Base-by-base conservation (phyloP, 768 basidiomycete genomes). In the Russula vinacea region DNA sequence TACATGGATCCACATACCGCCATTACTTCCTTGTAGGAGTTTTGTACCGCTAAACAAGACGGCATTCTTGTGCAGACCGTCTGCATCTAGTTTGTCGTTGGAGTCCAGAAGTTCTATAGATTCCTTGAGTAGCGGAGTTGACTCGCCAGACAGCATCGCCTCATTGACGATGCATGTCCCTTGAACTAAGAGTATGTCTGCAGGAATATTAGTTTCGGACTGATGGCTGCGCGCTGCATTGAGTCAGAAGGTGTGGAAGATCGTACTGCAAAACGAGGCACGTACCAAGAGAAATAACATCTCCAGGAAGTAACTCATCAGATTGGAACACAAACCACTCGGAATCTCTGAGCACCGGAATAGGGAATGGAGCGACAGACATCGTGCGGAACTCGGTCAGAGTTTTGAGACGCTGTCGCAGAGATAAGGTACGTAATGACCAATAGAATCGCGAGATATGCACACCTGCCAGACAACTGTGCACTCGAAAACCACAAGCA, bases 121-220 rank as follows among this genome's bases (percentile, higher is more conserved):
- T 72, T 99, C 97, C 72, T 99, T 99, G 53, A 99, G 80, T 10
- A 99, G 80, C 0, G 97, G 97, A 0, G 97, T 99, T 0, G 94
- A 97, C 78, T 99, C 97, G 56, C 97, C 97, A 1, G 94, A 97
- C 2, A 99, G 79, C 97, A 99, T 98, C 32, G 97, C 97, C 75
- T 99, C 97, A 74, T 99, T 99, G 68, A 98, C 95, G 70, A 99
- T 98, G 67, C 89, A 90, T 0, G 93, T 91, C 11, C 97, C 97
- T 62, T 88, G 85, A 14, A 98, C 75, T n/a, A 99, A 82, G 19
- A 99, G 83, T 42, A 99, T 84, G 71, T 99, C 96, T 11, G 94
- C 95, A 1, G 96, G 94, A 17, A 97, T 86, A 44, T 87, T 87
- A 0, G 94, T 94, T 74, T 98, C 97, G 16, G 84, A 79, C 67